Percentiles rank a stretch among this genome's conserved stretches.
These are phyloP conservation scores for Naganishia kalamii DNA, from an alignment of 768 basidiomycete genomes.

Conservation along the genomic window DNA sequence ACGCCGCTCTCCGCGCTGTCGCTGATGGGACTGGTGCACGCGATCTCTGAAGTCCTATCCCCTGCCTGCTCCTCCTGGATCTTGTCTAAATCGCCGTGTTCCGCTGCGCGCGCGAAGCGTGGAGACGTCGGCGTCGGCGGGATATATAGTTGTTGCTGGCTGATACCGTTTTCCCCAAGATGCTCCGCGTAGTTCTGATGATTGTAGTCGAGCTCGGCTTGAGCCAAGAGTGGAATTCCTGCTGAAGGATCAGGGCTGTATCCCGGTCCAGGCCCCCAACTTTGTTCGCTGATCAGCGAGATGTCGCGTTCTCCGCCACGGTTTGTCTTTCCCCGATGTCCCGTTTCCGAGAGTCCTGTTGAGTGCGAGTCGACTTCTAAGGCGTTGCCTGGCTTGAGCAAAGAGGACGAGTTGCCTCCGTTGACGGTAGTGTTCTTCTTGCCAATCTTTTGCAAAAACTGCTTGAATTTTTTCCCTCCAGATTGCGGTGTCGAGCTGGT, in stretches of 20 bases:
- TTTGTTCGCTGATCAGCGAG: constrained; percentile 1
- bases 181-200: neutral
- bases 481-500: constrained; percentile 14
- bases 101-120: neutral
- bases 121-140: neutral
- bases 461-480: constrained; percentile 2
- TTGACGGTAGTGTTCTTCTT: neutral
- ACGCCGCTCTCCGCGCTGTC: neutral
- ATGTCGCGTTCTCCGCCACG: neutral
- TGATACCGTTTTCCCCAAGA: neutral
- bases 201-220: neutral
- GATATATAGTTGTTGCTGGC: neutral
- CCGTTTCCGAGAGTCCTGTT: neutral
- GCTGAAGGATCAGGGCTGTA: neutral
- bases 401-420: neutral
- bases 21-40: neutral
- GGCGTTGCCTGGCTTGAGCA: neutral
- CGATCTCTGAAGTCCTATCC: neutral
- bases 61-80: constrained; percentile 2
- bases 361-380: neutral
- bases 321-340: neutral
- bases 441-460: constrained; percentile 10
- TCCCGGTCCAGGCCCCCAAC: constrained; percentile 3
- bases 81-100: neutral
- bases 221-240: neutral